Evolutionary conservation across 148 eudicot species (phyloP).

Genomic region (Beta vulgaris): DNA sequence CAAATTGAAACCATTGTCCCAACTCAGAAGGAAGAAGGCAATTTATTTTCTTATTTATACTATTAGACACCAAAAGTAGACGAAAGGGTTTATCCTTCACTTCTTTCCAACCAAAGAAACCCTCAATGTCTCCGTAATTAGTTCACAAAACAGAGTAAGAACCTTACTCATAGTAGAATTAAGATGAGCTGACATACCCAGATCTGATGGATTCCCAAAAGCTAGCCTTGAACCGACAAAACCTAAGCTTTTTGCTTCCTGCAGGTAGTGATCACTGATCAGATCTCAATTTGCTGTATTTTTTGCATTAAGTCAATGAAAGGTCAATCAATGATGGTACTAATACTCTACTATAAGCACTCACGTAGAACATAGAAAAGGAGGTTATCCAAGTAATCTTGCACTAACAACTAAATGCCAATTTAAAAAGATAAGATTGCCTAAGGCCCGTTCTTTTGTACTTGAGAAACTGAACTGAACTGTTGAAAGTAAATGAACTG

Average conservation of each 20-base stretch:
- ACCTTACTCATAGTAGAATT: background rate
- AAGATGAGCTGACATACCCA: constrained; percentile 50
- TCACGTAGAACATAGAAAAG: too few relatives aligned
- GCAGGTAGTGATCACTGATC: constrained; percentile 17
- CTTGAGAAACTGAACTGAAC: too few relatives aligned
- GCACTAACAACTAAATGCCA: too few relatives aligned
- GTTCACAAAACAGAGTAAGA: background rate
- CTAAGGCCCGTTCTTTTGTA: too few relatives aligned
- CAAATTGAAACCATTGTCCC: background rate
- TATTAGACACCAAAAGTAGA: background rate
- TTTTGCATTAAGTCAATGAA: background rate
- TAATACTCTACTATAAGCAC: background rate
- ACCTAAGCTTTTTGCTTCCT: constrained; percentile 55
- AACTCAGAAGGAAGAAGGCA: background rate
- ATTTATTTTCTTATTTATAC: too few relatives aligned
- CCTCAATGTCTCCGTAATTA: background rate
- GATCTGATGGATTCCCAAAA: constrained; percentile 92
- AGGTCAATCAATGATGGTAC: background rate
- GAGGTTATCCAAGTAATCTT: too few relatives aligned
- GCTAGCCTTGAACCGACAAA: constrained; percentile 53
- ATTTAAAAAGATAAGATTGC: too few relatives aligned
- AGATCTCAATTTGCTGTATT: too few relatives aligned
- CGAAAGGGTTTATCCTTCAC: background rate
- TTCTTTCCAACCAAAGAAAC: background rate
- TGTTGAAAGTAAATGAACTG: too few relatives aligned